Evolutionary conservation across 2,329 filamentous ascomycete genomes (phyloP), one percentile per base, ranked within the genome.

Genomic region (Exophiala viscosa): DNA sequence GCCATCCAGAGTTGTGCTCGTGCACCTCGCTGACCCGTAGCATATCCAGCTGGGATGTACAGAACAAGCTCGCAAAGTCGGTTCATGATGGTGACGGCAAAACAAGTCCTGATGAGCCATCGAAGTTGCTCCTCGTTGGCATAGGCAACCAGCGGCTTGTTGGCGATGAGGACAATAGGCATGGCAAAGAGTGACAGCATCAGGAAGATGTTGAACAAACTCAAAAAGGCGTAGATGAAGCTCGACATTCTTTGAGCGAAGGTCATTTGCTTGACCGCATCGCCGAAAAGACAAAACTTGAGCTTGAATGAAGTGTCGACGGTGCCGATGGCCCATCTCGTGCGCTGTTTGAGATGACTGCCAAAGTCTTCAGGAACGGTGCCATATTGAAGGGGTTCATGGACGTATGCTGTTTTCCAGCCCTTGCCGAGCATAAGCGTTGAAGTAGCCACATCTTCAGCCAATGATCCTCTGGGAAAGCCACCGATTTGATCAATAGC

Each of bases 1-100:
- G 80, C 75, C 80, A 84, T 84, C 80, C 81, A 84, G 23, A 84
- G 70, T 65, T 82, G 77, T 57, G 78, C 78, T 3, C 79, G 72
- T 2, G 75, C 73, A 35, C 79, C 79, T 48, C 80, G 73, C 65
- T 82, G 79, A 3, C 79, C 80, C 9, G 78, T 79, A 63, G 81
- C 76, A 62, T 83, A 83, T 15, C 81, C 80, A 1, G 79, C 74
- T 0, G 81, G 80, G 10, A 82, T 73, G 64, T 76, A 83, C n/a
- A 81, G 72, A n/a, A 76, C 70, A 53, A 79, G 75, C 62, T 83
- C 80, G 65, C 75, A 79, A 1, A 83, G 48, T n/a, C 80, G 76
- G 63, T 78, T 81, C 48, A 69, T 64, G 1, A 81, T 68, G 32
- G 73, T 72, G 1, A 76, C 66, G 7, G 76, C 75, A 58, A 82